Evolutionary conservation across 2,329 filamentous ascomycete genomes (phyloP), one percentile per base, ranked within the genome.

Genomic region (Lasiodiplodia sp.): DNA sequence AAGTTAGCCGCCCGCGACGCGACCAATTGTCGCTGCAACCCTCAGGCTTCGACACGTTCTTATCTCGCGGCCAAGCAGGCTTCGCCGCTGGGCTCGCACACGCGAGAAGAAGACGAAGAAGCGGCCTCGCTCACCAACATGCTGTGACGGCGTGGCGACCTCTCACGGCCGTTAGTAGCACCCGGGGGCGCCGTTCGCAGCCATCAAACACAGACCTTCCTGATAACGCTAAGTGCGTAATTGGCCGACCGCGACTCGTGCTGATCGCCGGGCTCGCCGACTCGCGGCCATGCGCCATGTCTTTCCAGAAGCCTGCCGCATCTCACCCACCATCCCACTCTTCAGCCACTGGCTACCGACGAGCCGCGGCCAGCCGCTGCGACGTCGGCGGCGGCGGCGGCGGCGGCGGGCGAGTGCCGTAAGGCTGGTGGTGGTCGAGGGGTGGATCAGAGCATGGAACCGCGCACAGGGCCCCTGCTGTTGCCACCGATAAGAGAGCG

Each of bases 211-310:
- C 40, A 58, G 65, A 67, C 65, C 65, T 67, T 58, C 65, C 65
- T 51, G 65, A 67, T 67, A 67, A 67, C 53, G 55, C 53, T 51
- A 58, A 58, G 65, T 49, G 65, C 65, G 40, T 58, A 58, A 67
- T 67, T 58, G 40, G 44, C 60, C 47, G 60, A 52, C 44, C 44
- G 58, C 60, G 60, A 64, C 60, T 64, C 60, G 60, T 34, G 57
- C 23, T 23, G 18, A 11, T n/a, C 11, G 23, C 58, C 58, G 60
- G 60, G 28, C 60, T 37, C 60, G 60, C 60, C 60, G 60, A 64
- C 60, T 40, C 60, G 28, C 16, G 12, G 21, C 18, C 25, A 38
- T 49, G 52, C 25, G 21, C 11, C 7, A 18, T 47, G 44, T 11
- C 16, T 38, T 67, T 67, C 65, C 31, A 57, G 65, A 67, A 67